phyloP scores from a whole-genome alignment of 2,329 filamentous ascomycete species.

The Trichoderma arundinaceum region DNA sequence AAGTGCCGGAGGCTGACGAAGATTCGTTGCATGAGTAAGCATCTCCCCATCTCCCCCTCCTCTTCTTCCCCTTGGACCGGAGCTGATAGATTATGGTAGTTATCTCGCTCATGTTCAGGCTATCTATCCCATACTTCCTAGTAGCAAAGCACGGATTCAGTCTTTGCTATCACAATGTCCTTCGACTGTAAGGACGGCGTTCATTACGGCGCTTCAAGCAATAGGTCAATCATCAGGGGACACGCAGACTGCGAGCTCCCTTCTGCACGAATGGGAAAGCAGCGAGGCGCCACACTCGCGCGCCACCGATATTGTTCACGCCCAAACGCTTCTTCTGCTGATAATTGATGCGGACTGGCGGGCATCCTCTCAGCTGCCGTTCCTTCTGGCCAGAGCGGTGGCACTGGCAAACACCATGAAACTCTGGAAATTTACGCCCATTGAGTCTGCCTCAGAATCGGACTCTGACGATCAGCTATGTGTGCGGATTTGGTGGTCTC shows the following conservation, averaged over 20 bases:
- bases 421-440: conserved; percentile 54
- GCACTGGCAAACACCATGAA: conserved; percentile 69
- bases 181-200: conserved; percentile 64
- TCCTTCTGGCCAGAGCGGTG: conserved; percentile 68
- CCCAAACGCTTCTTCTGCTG: conserved; percentile 71
- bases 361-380: conserved; percentile 54
- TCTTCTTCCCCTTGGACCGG: not conserved
- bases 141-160: conserved; percentile 61
- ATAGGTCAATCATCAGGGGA: conserved; percentile 53
- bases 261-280: conserved; percentile 60
- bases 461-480: conserved; percentile 68
- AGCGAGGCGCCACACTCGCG: conserved; percentile 46
- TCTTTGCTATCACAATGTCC: conserved; percentile 63
- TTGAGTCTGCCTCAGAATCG: conserved; percentile 55
- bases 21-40: conserved; percentile 54
- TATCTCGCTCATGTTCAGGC: conserved; percentile 71
- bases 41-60: too few relatives aligned
- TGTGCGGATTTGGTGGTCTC: conserved; percentile 72
- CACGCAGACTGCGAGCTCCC: conserved; percentile 51
- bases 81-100: conserved; percentile 43
- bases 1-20: conserved; percentile 50
- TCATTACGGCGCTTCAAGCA: conserved; percentile 66
- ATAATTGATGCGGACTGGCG: conserved; percentile 66
- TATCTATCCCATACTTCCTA: conserved; percentile 69
- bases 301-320: conserved; percentile 60